A percentile compares a stretch with the other conserved stretches of the same genome.
Conservation (phyloP, 768 basidiomycete genomes). For the Pluteus cervinus region DNA sequence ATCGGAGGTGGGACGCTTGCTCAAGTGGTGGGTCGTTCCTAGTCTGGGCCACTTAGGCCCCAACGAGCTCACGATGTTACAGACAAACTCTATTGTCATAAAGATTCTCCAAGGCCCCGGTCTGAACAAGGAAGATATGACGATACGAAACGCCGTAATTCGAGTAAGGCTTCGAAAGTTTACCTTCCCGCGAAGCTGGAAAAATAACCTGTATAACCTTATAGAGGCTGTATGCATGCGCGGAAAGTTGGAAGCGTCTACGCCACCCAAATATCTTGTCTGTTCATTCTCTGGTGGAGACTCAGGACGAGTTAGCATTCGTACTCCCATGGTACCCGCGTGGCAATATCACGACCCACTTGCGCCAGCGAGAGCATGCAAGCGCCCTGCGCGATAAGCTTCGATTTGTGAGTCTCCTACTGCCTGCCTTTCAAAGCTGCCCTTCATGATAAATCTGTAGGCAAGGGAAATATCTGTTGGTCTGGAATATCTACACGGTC, state of each 20-base stretch:
- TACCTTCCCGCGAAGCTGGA: background rate
- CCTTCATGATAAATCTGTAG: background rate
- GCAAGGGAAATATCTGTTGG: slow-evolving; percentile 10
- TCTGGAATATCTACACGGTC: slow-evolving; percentile 17
- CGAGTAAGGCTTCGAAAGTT: background rate
- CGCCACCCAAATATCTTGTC: slow-evolving; percentile 15
- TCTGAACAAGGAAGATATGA: too few relatives aligned
- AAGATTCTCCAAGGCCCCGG: too few relatives aligned
- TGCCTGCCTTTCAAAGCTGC: background rate
- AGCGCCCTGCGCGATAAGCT: slow-evolving; percentile 2
- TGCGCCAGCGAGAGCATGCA: slow-evolving; percentile 10
- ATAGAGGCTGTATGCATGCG: slow-evolving; percentile 3
- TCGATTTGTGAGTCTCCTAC: slow-evolving; percentile 1
- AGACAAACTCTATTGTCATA: too few relatives aligned
- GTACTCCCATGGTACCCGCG: slow-evolving; percentile 16
- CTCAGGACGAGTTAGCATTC: slow-evolving; percentile 17
- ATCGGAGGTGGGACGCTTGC: too few relatives aligned
- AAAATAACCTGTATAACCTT: slow-evolving; percentile 5
- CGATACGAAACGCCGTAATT: background rate
- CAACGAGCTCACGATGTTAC: too few relatives aligned
- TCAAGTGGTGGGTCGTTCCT: too few relatives aligned
- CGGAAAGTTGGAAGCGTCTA: slow-evolving; percentile 11
- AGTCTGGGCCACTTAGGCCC: too few relatives aligned
- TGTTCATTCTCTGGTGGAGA: slow-evolving; percentile 13
- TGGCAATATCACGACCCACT: slow-evolving; percentile 17